These are phyloP conservation scores for Trichoderma asperelloides DNA, from an alignment of 495 filamentous ascomycete species.

Conservation along the genomic window DNA sequence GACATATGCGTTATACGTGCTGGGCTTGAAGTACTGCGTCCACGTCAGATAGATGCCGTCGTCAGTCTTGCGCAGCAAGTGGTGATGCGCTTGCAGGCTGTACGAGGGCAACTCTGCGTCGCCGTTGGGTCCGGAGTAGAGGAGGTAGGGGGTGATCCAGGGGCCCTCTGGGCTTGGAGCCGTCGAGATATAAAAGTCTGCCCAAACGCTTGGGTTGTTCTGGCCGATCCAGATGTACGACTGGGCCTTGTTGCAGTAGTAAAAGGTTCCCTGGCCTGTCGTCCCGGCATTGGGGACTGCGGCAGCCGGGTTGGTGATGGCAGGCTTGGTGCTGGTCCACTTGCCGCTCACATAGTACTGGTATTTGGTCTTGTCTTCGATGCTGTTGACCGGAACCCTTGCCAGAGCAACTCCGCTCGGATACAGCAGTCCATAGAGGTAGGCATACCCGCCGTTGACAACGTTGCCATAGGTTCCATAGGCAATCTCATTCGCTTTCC, in stretches of 20 bases:
- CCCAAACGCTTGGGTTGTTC: slow-evolving; percentile 15
- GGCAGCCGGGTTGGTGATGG: slow-evolving; percentile 13
- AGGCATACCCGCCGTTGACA: slow-evolving; percentile 19
- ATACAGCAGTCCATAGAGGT: slow-evolving; percentile 20
- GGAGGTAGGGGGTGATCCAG: slow-evolving; percentile 20
- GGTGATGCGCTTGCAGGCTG: slow-evolving; percentile 23
- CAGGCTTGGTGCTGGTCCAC: slow-evolving; percentile 19
- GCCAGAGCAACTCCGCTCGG: slow-evolving; percentile 19
- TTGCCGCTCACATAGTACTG: slow-evolving; percentile 19
- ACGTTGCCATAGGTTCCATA: slow-evolving; percentile 25
- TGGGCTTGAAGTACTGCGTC: slow-evolving; percentile 14
- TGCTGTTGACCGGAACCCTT: slow-evolving; percentile 16
- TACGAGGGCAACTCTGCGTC: slow-evolving; percentile 16
- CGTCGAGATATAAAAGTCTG: slow-evolving; percentile 28
- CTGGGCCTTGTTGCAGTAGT: slow-evolving; percentile 19
- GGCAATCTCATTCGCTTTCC: slow-evolving; percentile 18
- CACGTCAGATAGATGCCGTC: slow-evolving; percentile 25
- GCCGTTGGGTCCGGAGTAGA: slow-evolving; percentile 19
- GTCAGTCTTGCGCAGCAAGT: slow-evolving; percentile 11
- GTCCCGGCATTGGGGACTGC: slow-evolving; percentile 20
- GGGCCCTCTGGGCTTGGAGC: slow-evolving; percentile 22
- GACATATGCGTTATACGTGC: slow-evolving; percentile 1
- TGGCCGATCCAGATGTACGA: slow-evolving; percentile 28
- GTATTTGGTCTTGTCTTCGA: slow-evolving; percentile 20
- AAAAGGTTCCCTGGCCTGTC: slow-evolving; percentile 26